Percentiles rank a stretch among this genome's conserved stretches.
phyloP scores from a whole-genome alignment of 768 basidiomycete genomes.

The Kwoniella mangroviensis region DNA sequence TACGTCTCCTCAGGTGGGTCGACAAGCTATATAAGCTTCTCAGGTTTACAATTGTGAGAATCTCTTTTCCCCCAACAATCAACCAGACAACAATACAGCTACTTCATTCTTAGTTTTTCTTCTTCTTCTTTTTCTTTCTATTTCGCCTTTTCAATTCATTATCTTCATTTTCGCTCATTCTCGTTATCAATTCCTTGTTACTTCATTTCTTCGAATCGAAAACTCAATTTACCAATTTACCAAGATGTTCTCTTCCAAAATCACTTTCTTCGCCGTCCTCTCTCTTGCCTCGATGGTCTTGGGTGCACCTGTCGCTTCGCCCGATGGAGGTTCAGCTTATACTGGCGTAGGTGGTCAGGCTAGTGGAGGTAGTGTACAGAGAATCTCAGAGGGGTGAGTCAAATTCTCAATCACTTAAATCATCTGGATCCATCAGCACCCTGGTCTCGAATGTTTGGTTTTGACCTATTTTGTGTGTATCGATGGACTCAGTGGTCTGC shows the following conservation, averaged over 20 bases:
- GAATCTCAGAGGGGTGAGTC: conserved; percentile 7
- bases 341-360: conserved; percentile 46
- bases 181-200: background rate
- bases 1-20: background rate
- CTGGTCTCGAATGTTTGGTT: background rate
- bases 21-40: background rate
- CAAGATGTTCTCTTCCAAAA: conserved; percentile 16
- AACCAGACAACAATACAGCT: background rate
- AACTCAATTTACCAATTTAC: background rate
- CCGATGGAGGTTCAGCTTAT: conserved; percentile 37
- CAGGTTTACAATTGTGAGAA: background rate
- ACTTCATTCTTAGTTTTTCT: background rate
- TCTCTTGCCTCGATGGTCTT: conserved; percentile 23
- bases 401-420: no score
- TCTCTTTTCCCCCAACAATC: background rate
- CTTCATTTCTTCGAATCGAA: background rate
- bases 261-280: conserved; percentile 20
- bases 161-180: background rate
- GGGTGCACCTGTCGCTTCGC: conserved; percentile 28
- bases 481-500: conserved; percentile 26
- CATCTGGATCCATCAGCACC: no score
- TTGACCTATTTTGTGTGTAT: background rate
- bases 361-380: conserved; percentile 33
- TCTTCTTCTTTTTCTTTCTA: background rate
- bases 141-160: background rate